A percentile compares a stretch with the other conserved stretches of the same genome.
These are phyloP conservation scores for Mallotus japonicus DNA, from an alignment of 441 rosid species.

Conservation along the genomic window DNA sequence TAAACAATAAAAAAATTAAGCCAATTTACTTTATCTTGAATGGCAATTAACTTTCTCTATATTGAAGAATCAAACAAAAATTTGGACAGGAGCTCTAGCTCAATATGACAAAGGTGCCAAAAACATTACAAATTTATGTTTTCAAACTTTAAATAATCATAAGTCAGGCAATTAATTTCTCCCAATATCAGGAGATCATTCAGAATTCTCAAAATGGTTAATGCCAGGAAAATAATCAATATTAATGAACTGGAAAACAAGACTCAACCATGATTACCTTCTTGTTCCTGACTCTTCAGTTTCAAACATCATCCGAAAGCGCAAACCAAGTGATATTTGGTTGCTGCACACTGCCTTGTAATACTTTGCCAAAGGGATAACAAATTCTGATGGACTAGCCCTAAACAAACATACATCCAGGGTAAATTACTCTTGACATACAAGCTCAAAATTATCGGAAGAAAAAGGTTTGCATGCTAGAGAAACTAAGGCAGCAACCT, in stretches of 20 bases:
- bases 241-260: not conserved
- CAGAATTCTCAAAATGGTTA: not conserved
- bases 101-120: not conserved
- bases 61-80: not conserved
- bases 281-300: constrained; percentile 93
- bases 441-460: too few species aligned
- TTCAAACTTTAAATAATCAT: not conserved
- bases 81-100: not conserved
- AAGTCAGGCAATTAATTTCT: not conserved
- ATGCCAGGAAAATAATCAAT: not conserved
- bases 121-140: not conserved
- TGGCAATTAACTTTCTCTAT: not conserved
- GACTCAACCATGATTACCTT: constrained; percentile 42
- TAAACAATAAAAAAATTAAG: not conserved
- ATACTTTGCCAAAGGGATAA: constrained; percentile 89
- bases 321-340: constrained; percentile 89
- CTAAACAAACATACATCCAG: constrained; percentile 33
- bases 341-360: constrained; percentile 69
- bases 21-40: too few species aligned
- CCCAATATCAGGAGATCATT: not conserved
- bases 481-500: constrained; percentile 38
- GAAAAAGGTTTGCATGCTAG: not conserved
- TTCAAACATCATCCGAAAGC: constrained; percentile 97
- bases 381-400: constrained; percentile 94
- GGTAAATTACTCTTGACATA: constrained; percentile 12